Conservation (phyloP, 352 stramenopile genomes). For the Globisporangium carolinianum region DNA sequence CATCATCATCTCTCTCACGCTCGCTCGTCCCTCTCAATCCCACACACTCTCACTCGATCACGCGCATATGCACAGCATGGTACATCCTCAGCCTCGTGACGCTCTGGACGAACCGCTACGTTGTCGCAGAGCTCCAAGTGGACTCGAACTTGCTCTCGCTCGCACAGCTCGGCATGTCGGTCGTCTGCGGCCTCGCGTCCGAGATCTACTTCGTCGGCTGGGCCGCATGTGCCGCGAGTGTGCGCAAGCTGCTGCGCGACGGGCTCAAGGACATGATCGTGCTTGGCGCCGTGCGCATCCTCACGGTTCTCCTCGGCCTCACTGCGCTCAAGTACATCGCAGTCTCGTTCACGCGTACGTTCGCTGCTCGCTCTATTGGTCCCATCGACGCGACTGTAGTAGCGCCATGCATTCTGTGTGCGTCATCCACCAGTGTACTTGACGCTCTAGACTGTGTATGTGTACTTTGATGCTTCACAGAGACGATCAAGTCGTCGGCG, state of each 20-base stretch:
- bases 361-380: neutral
- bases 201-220: constrained; percentile 73
- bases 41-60: neutral
- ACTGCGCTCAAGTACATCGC: constrained; percentile 90
- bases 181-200: constrained; percentile 55
- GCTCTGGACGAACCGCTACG: constrained; percentile 81
- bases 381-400: neutral
- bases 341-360: constrained; percentile 85
- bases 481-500: constrained; percentile 91
- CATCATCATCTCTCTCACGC: no score
- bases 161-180: constrained; percentile 71
- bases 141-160: constrained; percentile 77
- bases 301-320: constrained; percentile 86
- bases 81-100: constrained; percentile 75
- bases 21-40: neutral
- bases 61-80: constrained; percentile 33
- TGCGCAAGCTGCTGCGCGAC: constrained; percentile 44
- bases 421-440: neutral
- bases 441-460: neutral
- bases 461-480: constrained; percentile 16
- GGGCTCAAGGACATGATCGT: constrained; percentile 81
- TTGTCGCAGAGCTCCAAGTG: constrained; percentile 64
- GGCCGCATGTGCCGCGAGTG: constrained; percentile 36
- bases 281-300: constrained; percentile 72
- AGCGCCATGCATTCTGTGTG: neutral